Conservation (phyloP, 148 eudicot genomes). For the Pharnaceum exiguum region DNA sequence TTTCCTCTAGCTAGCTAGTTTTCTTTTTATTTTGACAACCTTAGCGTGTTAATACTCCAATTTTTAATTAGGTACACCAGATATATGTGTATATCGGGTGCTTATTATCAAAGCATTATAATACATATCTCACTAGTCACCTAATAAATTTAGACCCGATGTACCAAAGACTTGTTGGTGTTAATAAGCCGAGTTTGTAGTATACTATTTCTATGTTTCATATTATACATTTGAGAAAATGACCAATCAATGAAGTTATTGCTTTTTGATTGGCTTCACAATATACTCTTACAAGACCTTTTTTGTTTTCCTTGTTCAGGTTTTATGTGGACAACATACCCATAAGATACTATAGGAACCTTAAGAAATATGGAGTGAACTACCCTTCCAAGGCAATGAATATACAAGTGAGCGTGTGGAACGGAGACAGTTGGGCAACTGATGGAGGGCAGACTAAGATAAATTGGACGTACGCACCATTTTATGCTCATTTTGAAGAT, state of each 20-base stretch:
- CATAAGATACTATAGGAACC: slow-evolving; percentile 31
- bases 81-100: too few species aligned
- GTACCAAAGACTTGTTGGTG: too few species aligned
- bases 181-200: too few species aligned
- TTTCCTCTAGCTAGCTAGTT: background rate
- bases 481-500: slow-evolving; percentile 26
- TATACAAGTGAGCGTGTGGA: slow-evolving; percentile 28
- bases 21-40: background rate
- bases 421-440: slow-evolving; percentile 28
- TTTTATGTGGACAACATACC: slow-evolving; percentile 33
- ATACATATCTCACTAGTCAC: too few species aligned
- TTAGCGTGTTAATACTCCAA: too few species aligned
- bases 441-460: slow-evolving; percentile 31
- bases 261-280: too few species aligned
- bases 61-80: too few species aligned
- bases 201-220: background rate
- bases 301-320: background rate
- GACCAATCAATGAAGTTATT: too few species aligned
- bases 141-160: too few species aligned
- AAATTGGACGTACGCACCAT: slow-evolving; percentile 26
- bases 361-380: slow-evolving; percentile 4
- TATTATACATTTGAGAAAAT: background rate
- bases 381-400: slow-evolving; percentile 28
- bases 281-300: background rate
- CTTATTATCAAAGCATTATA: too few species aligned